Evolutionary conservation across 1,284 basidiomycete genomes (phyloP), one percentile per base, ranked within the genome.

Genomic region (Hypsizygus ulmarius): DNA sequence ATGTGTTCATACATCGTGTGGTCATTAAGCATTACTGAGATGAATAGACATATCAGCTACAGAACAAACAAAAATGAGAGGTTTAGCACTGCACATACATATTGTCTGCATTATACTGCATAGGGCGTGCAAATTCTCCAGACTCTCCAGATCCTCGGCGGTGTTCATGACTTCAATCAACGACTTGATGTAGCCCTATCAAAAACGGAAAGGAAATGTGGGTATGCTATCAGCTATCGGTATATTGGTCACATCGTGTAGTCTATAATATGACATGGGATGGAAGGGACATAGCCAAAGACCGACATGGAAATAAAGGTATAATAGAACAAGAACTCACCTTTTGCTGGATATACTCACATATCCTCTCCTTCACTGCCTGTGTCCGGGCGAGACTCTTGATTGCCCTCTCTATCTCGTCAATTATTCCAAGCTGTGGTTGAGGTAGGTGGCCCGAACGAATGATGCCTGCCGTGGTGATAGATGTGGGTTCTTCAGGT

Each of bases 71-170:
- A 9, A 25, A 7, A 36, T 4, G 14, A 8, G 15, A 16, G 28
- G 14, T 29, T 28, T 16, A 44, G 29, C n/a, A 36, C 30, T 10
- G 18, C 28, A 79, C 92, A 66, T 67, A 97, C 94, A 73, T 61
- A 99, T 96, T 9, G 91, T 92, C 67, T 97, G 94, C 85, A 97
- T 94, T 56, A 97, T 79, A 55, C 81, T 84, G 71, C 93, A 98
- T 38, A 99, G 68, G 3, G 88, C 83, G 69, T 98, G 96, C 45
- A 99, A 72, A 59, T 93, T 90, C 34, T 87, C 82, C 51, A 99
- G 63, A 58, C 82, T 90, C 70, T 98, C 95, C 58, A 94, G 73
- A 63, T 97, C 93, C 70, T 99, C 96, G 18, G 96, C 94, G 57
- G 86, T 82, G 49, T 84, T 76, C 66, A 97, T 81, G 35, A 97